Percentiles rank a stretch among this genome's conserved stretches.
Evolutionary conservation across 192 early-diverging fungal species (phyloP).

Genomic region (Geosiphon pyriformis): DNA sequence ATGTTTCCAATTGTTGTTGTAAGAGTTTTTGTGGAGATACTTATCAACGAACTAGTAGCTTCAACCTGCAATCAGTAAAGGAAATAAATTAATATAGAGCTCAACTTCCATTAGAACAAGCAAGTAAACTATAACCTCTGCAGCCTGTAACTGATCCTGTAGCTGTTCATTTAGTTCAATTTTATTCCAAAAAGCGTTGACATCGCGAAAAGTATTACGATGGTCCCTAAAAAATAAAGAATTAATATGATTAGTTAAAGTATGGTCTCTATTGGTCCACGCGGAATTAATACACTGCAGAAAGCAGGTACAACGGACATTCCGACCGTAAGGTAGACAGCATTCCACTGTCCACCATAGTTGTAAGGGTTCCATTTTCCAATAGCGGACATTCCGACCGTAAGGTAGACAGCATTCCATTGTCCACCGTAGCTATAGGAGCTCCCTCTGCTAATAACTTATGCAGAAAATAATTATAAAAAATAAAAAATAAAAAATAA

Average conservation of each 20-base stretch:
- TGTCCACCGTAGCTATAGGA: constrained; percentile 20
- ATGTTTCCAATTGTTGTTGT: constrained; percentile 5
- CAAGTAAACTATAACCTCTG: constrained; percentile 16
- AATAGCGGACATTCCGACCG: constrained; percentile 18
- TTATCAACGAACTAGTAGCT: constrained; percentile 12
- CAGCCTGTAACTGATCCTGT: constrained; percentile 3
- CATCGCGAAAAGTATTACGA: not conserved
- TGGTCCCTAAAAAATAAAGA: constrained; percentile 13
- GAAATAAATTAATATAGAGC: not conserved
- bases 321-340: constrained; percentile 22
- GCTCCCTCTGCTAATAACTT: constrained; percentile 12
- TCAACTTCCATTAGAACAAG: not conserved
- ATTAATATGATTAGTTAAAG: constrained; percentile 18
- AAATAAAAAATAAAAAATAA: constrained; percentile 9
- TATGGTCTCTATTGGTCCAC: not conserved
- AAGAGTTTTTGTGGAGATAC: not conserved
- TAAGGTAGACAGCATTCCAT: constrained; percentile 22
- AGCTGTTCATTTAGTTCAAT: constrained; percentile 22
- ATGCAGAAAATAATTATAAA: constrained; percentile 14
- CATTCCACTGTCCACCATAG: constrained; percentile 13
- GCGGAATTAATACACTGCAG: constrained; percentile 6
- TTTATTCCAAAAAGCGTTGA: constrained; percentile 24
- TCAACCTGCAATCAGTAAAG: constrained; percentile 12
- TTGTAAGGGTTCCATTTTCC: constrained; percentile 19
- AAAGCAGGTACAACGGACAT: constrained; percentile 23